Evolutionary conservation across 148 eudicot genomes (phyloP), one percentile per base, ranked within the genome.

Genomic region (Chenopodium suecicum): DNA sequence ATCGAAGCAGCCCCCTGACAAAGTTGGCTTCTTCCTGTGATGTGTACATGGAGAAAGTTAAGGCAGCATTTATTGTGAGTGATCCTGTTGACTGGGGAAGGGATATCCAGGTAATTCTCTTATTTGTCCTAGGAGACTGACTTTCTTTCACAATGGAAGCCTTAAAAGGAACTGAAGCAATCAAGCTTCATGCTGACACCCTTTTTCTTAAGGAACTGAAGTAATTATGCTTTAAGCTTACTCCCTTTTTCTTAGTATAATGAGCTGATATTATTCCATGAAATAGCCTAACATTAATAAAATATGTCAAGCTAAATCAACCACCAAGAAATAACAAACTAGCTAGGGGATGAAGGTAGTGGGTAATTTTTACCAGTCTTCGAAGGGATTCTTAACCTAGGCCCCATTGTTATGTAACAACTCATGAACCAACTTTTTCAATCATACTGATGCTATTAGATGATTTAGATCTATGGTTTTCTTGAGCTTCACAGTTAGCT

Each of bases 1-100:
- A 78, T 25, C 25, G 67, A 64, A 34, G 71, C 56, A 75, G 32
- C 63, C 70, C 41, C 74, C 75, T 65, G 25, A 77, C 29, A 32
- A 77, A 71, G 82, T 50, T 58, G 25, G 66, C 63, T 60, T 80
- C 84, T 62, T 71, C 62, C 65, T 70, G n/a, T 81, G 78, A 81
- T 82, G 83, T 83, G 71, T 48, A 50, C 48, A 70, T 81, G 14
- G 85, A 87, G 27, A 84, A 67, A 71, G 91, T 90, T 52, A 84
- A 88, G 76, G 91, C 91, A 62, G 86, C 84, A 56, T 88, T 90
- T 77, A 82, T 90, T 41, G 70, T 87, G 54, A 88, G 92, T 80
- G 91, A 90, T 79, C 90, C 91, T 76, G 91, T 90, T 82, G 92
- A 90, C 68, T 90, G 92, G 92, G 87, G 91, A n/a, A 86, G 90